A percentile compares a stretch with the other conserved stretches of the same genome.
These are phyloP conservation scores for Blepharisma japonicum DNA, from an alignment of 73 alveolate genomes.

Conservation along the genomic window DNA sequence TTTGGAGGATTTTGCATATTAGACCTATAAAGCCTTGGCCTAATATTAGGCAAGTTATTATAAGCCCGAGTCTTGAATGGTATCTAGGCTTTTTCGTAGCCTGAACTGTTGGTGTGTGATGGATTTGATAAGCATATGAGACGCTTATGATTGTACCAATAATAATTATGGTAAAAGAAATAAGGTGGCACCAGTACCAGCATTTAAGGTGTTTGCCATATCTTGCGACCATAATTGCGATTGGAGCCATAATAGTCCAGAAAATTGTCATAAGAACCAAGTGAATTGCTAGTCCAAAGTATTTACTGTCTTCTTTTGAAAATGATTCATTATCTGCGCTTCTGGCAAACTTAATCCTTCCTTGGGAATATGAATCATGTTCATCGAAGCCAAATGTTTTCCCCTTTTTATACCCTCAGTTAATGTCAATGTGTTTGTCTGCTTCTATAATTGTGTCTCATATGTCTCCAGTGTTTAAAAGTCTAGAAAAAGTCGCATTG, in stretches of 20 bases:
- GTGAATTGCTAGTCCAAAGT: neutral
- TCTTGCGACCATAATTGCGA: slow-evolving; percentile 6
- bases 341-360: too few relatives aligned
- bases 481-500: too few relatives aligned
- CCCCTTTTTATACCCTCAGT: too few relatives aligned
- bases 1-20: neutral
- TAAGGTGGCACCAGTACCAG: neutral
- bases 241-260: neutral
- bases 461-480: too few relatives aligned
- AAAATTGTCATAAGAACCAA: neutral
- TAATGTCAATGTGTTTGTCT: too few relatives aligned
- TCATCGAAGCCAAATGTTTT: too few relatives aligned
- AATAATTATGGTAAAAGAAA: neutral
- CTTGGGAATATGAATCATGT: too few relatives aligned
- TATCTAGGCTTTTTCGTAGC: neutral
- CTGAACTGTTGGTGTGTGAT: too few relatives aligned
- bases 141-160: neutral
- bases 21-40: neutral
- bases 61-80: slow-evolving; percentile 22
- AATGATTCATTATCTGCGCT: too few relatives aligned
- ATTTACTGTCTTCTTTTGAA: too few relatives aligned
- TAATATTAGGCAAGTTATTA: neutral
- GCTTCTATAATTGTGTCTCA: too few relatives aligned
- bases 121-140: neutral
- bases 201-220: neutral